Evolutionary conservation across 768 basidiomycete genomes (phyloP).

Genomic region (Kwoniella bestiolae): DNA sequence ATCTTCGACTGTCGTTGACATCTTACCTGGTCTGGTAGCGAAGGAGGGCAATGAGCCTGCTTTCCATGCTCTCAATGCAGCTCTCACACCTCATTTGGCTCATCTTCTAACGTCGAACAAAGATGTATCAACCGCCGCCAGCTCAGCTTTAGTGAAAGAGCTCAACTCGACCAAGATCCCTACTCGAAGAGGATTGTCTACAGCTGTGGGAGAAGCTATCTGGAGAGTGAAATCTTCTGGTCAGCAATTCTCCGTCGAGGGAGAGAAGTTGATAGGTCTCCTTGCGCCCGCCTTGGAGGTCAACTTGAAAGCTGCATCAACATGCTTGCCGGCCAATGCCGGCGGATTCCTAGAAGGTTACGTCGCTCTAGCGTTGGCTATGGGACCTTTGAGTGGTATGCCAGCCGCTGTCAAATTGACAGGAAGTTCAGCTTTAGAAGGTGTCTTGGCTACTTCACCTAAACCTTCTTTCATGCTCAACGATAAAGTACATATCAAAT

Average conservation of each 20-base stretch:
- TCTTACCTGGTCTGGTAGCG: constrained; percentile 61
- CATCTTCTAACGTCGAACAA: constrained; percentile 62
- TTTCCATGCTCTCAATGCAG: constrained; percentile 63
- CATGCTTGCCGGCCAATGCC: constrained; percentile 66
- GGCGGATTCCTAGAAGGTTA: constrained; percentile 84
- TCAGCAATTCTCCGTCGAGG: constrained; percentile 60
- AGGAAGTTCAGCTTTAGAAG: constrained; percentile 46
- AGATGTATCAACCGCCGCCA: constrained; percentile 61
- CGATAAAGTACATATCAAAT: constrained; percentile 83
- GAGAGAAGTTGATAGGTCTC: constrained; percentile 63
- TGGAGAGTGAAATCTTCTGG: constrained; percentile 58
- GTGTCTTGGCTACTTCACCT: constrained; percentile 59
- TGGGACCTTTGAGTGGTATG: constrained; percentile 66
- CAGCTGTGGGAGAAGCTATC: constrained; percentile 67
- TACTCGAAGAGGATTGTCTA: constrained; percentile 67
- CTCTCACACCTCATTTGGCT: constrained; percentile 67
- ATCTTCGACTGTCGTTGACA: constrained; percentile 61
- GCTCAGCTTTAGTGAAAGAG: constrained; percentile 69
- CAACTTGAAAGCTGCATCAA: constrained; percentile 68
- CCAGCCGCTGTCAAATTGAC: constrained; percentile 54
- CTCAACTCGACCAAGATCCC: constrained; percentile 70
- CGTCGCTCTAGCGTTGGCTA: constrained; percentile 69
- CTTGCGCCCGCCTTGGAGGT: constrained; percentile 70
- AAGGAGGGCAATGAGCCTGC: constrained; percentile 83
- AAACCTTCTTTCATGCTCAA: constrained; percentile 86